Percentiles rank a stretch among this genome's conserved stretches.
Conservation (phyloP, 345 rosid species). For the Rhizophora mangle region DNA sequence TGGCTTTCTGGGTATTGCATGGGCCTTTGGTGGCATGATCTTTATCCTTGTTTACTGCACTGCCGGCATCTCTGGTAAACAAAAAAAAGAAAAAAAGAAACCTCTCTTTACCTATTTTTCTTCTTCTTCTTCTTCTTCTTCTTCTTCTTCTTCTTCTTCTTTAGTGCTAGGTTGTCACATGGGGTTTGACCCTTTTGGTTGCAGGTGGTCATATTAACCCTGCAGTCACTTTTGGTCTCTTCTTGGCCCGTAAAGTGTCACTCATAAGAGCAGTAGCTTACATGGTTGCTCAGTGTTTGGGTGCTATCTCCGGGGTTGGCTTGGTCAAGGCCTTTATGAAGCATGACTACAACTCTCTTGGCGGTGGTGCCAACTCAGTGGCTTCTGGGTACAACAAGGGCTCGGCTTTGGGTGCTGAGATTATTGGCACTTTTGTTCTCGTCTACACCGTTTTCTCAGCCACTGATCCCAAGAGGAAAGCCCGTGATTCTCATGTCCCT, state of each 20-base stretch:
- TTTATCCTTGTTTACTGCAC: constrained; percentile 70
- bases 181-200: constrained; percentile 8
- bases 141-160: neutral
- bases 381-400: constrained; percentile 55
- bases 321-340: constrained; percentile 79
- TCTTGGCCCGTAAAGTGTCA: constrained; percentile 69
- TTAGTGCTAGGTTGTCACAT: neutral
- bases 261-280: constrained; percentile 60
- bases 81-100: neutral
- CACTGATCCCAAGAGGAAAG: constrained; percentile 83
- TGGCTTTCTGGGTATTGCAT: constrained; percentile 86
- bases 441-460: constrained; percentile 84
- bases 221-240: constrained; percentile 62
- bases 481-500: constrained; percentile 86
- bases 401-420: constrained; percentile 80
- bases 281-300: constrained; percentile 80
- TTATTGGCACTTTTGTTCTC: constrained; percentile 68
- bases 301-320: constrained; percentile 82
- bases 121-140: neutral
- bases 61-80: constrained; percentile 76
- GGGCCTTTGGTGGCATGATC: constrained; percentile 95
- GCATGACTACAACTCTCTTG: constrained; percentile 45
- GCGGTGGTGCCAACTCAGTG: constrained; percentile 68
- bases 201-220: constrained; percentile 79
- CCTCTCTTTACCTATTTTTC: neutral